These are phyloP conservation scores for Penicillium aurantiogriseum DNA, from an alignment of 2,329 filamentous ascomycete species.

Conservation along the genomic window DNA sequence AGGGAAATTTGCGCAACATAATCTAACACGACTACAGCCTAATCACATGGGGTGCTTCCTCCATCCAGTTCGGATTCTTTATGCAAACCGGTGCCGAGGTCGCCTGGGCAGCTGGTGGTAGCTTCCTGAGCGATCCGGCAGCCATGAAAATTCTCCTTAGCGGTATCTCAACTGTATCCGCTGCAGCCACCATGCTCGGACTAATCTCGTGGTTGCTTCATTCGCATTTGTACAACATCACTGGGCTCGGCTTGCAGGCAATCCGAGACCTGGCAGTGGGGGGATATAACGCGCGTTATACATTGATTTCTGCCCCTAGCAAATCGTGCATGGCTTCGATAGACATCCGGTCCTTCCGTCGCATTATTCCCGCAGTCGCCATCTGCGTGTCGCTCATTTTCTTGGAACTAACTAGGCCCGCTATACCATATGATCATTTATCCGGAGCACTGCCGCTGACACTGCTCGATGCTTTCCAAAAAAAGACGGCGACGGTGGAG, in stretches of 20 bases:
- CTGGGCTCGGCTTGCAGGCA: constrained; percentile 23
- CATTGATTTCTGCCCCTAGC: constrained; percentile 18
- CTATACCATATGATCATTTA: constrained; percentile 39
- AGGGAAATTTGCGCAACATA: neutral
- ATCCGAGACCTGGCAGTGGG: constrained; percentile 19
- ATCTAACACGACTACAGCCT: constrained; percentile 21
- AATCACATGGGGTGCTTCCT: constrained; percentile 33
- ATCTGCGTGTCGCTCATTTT: constrained; percentile 30
- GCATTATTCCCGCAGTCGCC: constrained; percentile 17
- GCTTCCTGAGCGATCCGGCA: constrained; percentile 37
- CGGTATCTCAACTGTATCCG: constrained; percentile 32
- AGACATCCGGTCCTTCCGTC: constrained; percentile 22
- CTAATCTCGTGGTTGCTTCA: constrained; percentile 30
- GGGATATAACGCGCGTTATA: constrained; percentile 18
- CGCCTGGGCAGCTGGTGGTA: constrained; percentile 38
- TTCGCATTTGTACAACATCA: constrained; percentile 30
- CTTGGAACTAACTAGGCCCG: constrained; percentile 30
- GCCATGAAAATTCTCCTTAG: constrained; percentile 40
- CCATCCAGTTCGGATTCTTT: constrained; percentile 41
- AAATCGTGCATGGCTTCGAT: constrained; percentile 21
- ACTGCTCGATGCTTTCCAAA: constrained; percentile 32
- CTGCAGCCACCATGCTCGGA: constrained; percentile 28
- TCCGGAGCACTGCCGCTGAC: constrained; percentile 38
- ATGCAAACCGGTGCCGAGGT: constrained; percentile 43
- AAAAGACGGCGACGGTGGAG: constrained; percentile 20